Evolutionary conservation across 1,284 basidiomycete genomes (phyloP).

Genomic region (Tilletia setariae): DNA sequence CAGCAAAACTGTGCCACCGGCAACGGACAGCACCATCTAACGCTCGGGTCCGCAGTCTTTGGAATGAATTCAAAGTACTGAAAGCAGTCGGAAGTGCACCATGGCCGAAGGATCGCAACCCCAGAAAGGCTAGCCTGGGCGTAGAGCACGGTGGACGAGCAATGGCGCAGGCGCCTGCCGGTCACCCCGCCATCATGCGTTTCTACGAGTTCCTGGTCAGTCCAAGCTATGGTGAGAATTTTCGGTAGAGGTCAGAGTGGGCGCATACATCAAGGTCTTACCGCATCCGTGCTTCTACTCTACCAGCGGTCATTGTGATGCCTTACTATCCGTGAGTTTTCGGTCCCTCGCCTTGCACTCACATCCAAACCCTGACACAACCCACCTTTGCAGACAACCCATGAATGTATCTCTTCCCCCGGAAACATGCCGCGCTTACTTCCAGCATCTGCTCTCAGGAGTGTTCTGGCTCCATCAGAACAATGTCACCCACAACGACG

Average conservation of each 20-base stretch:
- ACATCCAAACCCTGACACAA: background rate
- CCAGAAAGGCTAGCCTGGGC: constrained; percentile 19
- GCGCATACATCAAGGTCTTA: background rate
- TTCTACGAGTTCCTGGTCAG: constrained; percentile 40
- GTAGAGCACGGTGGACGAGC: constrained; percentile 26
- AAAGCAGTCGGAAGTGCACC: constrained; percentile 26
- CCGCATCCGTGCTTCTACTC: background rate
- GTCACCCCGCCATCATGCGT: constrained; percentile 37
- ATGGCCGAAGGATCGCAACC: background rate
- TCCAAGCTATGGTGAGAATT: constrained; percentile 24
- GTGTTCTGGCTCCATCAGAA: constrained; percentile 42
- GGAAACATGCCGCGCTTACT: constrained; percentile 34
- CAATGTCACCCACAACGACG: constrained; percentile 39
- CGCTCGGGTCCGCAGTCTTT: constrained; percentile 33
- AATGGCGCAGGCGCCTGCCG: constrained; percentile 20
- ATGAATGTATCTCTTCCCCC: constrained; percentile 43
- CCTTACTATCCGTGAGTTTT: constrained; percentile 23
- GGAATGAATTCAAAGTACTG: constrained; percentile 47
- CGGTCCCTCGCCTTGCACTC: no score
- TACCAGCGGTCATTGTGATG: constrained; percentile 30
- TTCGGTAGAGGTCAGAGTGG: background rate
- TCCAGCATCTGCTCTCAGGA: constrained; percentile 33
- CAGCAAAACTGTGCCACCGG: constrained; percentile 38
- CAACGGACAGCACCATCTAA: constrained; percentile 30
- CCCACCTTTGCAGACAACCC: constrained; percentile 25